Conservation (phyloP, 2,329 filamentous ascomycete genomes). For the Tolypocladium album region DNA sequence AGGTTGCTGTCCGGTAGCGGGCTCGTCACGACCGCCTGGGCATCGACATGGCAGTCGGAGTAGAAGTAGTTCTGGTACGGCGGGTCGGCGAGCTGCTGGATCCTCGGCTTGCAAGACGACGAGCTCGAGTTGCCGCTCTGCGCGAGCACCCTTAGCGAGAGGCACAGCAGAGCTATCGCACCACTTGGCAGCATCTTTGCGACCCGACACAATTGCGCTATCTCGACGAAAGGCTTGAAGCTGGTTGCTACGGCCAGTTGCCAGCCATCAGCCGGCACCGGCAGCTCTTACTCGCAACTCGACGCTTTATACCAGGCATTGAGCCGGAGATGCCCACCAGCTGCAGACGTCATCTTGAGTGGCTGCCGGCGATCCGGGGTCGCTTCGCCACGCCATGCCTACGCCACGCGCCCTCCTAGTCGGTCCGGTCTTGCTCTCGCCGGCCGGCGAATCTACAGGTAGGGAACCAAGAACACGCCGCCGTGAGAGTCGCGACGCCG, state of each 20-base stretch:
- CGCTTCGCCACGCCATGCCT: not conserved
- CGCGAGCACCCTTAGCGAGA: not conserved
- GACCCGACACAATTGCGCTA: not conserved
- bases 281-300: not conserved
- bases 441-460: not conserved
- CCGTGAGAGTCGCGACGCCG: too few relatives aligned
- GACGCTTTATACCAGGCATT: not conserved
- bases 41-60: conserved; percentile 49
- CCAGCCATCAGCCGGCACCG: not conserved
- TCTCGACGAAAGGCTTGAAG: not conserved
- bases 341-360: not conserved
- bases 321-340: not conserved
- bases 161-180: not conserved
- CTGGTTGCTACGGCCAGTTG: not conserved
- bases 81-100: conserved; percentile 34
- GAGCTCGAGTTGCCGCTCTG: not conserved
- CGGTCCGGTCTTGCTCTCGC: not conserved
- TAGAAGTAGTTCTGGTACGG: conserved; percentile 58
- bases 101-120: not conserved
- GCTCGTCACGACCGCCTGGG: conserved; percentile 50
- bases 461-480: not conserved
- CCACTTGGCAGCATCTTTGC: not conserved
- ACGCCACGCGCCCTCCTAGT: not conserved
- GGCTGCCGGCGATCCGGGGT: not conserved
- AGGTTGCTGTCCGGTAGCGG: conserved; percentile 42